Percentiles rank a stretch among this genome's conserved stretches.
Evolutionary conservation across 371 early-diverging fungal genomes (phyloP).

Genomic region (Saksenaea vasiformis): DNA sequence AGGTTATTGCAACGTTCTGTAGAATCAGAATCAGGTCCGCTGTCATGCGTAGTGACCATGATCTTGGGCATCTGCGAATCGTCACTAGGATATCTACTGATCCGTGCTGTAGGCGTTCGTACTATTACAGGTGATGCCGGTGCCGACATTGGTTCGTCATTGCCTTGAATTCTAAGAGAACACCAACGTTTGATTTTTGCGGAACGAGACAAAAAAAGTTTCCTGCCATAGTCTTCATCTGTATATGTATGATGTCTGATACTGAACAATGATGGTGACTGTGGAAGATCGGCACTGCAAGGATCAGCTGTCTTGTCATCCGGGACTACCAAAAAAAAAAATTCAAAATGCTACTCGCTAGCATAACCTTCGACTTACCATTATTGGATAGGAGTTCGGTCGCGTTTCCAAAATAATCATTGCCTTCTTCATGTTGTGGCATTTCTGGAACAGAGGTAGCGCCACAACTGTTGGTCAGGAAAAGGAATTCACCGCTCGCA

Average conservation of each 20-base stretch:
- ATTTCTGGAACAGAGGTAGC: slow-evolving; percentile 9
- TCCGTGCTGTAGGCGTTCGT: slow-evolving; percentile 9
- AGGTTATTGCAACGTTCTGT: background rate
- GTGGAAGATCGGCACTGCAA: background rate
- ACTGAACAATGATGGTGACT: slow-evolving; percentile 3
- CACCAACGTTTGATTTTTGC: slow-evolving; percentile 50
- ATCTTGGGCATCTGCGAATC: slow-evolving; percentile 42
- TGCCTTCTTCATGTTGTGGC: background rate
- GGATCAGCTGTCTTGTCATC: background rate
- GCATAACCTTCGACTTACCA: background rate
- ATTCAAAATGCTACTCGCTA: background rate
- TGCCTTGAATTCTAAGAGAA: slow-evolving; percentile 9
- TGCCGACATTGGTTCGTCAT: slow-evolving; percentile 4
- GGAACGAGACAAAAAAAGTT: slow-evolving; percentile 43
- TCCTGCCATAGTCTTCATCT: slow-evolving; percentile 33
- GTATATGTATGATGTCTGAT: background rate
- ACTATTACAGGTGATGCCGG: slow-evolving; percentile 14
- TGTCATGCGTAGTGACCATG: slow-evolving; percentile 29
- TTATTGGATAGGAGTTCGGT: background rate
- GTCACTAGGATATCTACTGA: slow-evolving; percentile 14
- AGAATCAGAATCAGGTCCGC: background rate
- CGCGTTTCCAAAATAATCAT: slow-evolving; percentile 6
- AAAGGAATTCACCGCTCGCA: background rate
- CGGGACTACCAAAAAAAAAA: background rate
- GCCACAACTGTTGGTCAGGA: background rate